Base-by-base conservation (phyloP, 2,329 filamentous ascomycete genomes). In the Cytospora paraplurivora region DNA sequence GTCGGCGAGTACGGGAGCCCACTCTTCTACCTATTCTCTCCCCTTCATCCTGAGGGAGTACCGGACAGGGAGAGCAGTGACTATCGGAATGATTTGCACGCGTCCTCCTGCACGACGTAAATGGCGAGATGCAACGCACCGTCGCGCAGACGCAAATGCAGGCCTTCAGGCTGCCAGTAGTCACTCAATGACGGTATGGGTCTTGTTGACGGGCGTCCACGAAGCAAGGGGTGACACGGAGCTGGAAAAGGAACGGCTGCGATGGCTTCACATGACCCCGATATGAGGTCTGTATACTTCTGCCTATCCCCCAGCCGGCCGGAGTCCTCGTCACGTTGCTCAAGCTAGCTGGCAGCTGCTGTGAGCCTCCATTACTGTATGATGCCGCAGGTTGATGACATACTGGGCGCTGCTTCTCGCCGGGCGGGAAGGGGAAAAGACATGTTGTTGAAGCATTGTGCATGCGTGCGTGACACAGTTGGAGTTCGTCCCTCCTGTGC, bases 381-480 rank as follows among this genome's bases (percentile, higher is more conserved):
- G 53, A 2, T 47, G 32, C 47, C 52, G 56, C 19, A 21, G 33
- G n/a, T 37, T 38, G 32, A 11, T 15, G 10, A 33, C 47, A 54
- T 27, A 49, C 51, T 35, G 21, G 41, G 41, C 47, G 59, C 44
- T 59, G 63, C 56, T 47, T 55, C 41, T 59, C 47, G 63, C 63
- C 63, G 60, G 60, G 38, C 56, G 52, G 56, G 56, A 53, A 35
- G 27, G 12, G 19, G n/a, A 44, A 19, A 37, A 33, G 32, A 19
- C 11, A 37, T 50, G 44, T 35, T 11, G n/a, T 19, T 21, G n/a
- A 35, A 50, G 55, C 5, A 34, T 37, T 32, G 63, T 56, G 56
- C 55, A 51, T 55, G 49, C 11, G 35, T 27, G 27, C 27, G 27
- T 27, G 27, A 27, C 27, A 27, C 27, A 27, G 27, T 27, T 27